phyloP scores from a whole-genome alignment of 2,329 filamentous ascomycete genomes.

The Pseudopithomyces chartarum region DNA sequence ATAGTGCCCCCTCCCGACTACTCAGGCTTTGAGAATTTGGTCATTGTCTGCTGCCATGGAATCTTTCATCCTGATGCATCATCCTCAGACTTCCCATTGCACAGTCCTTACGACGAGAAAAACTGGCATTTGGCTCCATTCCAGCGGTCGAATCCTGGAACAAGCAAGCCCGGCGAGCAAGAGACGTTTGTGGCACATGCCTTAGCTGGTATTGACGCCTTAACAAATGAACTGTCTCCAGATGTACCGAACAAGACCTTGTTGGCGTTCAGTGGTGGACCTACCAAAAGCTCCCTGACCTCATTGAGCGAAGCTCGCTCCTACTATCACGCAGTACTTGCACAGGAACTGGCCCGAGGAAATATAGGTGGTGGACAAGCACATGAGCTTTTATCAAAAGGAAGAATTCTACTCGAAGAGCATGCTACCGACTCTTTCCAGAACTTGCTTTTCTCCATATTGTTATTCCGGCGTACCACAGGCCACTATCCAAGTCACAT shows the following conservation, averaged over 20 bases:
- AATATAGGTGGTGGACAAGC: constrained; percentile 29
- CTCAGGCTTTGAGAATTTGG: constrained; percentile 56
- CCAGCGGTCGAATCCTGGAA: constrained; percentile 56
- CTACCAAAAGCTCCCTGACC: constrained; percentile 36
- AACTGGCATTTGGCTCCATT: constrained; percentile 74
- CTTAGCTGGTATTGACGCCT: constrained; percentile 62
- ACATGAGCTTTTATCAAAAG: constrained; percentile 37
- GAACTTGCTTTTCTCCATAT: constrained; percentile 79
- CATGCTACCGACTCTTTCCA: constrained; percentile 83
- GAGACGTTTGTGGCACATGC: constrained; percentile 80
- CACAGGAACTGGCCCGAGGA: constrained; percentile 27
- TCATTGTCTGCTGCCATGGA: constrained; percentile 84
- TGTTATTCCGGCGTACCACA: constrained; percentile 53
- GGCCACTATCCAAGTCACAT: constrained; percentile 49
- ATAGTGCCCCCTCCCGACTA: constrained; percentile 32
- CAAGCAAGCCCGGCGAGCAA: constrained; percentile 67
- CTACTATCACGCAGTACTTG: constrained; percentile 42
- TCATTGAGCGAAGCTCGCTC: constrained; percentile 42
- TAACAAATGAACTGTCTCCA: constrained; percentile 47
- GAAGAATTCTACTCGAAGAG: constrained; percentile 65
- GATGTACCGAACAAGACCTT: constrained; percentile 46
- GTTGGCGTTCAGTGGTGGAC: constrained; percentile 77
- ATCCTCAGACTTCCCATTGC: constrained; percentile 29
- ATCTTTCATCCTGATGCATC: constrained; percentile 62
- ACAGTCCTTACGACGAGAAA: constrained; percentile 41